Base-by-base conservation (phyloP, 345 rosid species). In the Raphanus raphanistrum region DNA sequence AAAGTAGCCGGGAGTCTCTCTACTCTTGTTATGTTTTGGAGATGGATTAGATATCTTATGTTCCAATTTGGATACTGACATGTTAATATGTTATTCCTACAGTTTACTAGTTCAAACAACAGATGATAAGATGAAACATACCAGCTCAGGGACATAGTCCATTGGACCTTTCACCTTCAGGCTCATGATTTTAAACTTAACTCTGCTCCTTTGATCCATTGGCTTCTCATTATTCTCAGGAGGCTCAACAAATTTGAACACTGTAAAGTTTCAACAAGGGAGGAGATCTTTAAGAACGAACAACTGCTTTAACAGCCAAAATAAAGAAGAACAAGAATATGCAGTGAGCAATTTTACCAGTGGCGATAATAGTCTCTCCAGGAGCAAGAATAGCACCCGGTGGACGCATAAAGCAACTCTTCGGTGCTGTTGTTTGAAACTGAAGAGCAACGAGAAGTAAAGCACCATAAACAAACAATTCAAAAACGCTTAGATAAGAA, bases 361-460 rank as follows among this genome's bases (percentile, higher is more conserved):
- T 96, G 4, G 97, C 98, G 2, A 93, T 82, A 67, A 96, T 71
- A 78, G 88, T 88, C 84, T 96, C 97, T 16, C 98, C 90, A 21
- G 99, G 98, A 64, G 95, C 81, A 83, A 96, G 98, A 83, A 96
- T 83, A 45, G 95, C 97, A 36, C 97, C 99, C 0, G 98, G 97
- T 35, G 99, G 99, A 50, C 99, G 97, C 99, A 96, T 96, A 84
- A 91, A 96, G 81, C 99, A 96, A 85, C 99, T 96, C 83, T 96
- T 96, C 0, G 98, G 99, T 17, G 92, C 96, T 45, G 97, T 96
- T 27, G 99, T 96, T 90, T 96, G 99, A 82, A 96, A 96, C 98
- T 96, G 76, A 77, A 70, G 69, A 32, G 58, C 38, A 41, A 28
- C 16, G 26, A 62, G 63, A 62, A 62, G 58, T 26, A 48, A 27